Conservation (phyloP, 2,329 filamentous ascomycete genomes). For the Elsinoe batatas region DNA sequence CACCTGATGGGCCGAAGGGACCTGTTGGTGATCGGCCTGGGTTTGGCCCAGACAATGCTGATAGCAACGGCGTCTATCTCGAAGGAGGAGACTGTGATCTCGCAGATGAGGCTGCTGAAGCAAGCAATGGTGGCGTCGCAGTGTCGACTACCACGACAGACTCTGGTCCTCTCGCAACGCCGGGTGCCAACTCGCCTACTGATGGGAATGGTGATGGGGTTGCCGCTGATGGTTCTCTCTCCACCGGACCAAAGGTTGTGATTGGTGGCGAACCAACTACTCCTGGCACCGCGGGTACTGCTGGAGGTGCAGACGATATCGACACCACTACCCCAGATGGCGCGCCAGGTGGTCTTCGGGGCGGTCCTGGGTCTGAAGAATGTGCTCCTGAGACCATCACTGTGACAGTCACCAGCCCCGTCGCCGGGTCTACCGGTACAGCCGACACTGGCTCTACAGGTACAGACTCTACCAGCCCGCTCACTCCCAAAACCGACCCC, state of each 20-base stretch:
- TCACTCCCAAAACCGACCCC: background rate
- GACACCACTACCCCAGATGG: conserved; percentile 1
- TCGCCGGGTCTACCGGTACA: background rate
- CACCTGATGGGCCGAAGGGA: conserved; percentile 2
- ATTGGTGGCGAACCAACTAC: background rate
- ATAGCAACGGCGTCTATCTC: conserved; percentile 7
- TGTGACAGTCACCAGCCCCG: background rate
- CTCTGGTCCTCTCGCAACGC: background rate
- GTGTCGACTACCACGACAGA: background rate
- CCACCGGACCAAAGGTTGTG: background rate
- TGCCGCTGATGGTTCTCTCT: background rate
- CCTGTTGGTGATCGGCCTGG: background rate
- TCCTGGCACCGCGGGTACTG: background rate
- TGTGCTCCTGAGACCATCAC: background rate
- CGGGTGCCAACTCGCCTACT: background rate
- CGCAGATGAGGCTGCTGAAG: background rate
- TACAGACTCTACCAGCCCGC: no score
- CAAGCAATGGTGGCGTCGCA: background rate
- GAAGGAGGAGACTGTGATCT: background rate
- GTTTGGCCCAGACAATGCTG: background rate
- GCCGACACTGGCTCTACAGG: background rate
- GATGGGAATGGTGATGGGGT: background rate
- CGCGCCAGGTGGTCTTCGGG: background rate
- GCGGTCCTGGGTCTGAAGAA: background rate
- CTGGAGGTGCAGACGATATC: background rate